Evolutionary conservation across 148 eudicot species (phyloP).

Genomic region (Vaccinium vitisidaea): DNA sequence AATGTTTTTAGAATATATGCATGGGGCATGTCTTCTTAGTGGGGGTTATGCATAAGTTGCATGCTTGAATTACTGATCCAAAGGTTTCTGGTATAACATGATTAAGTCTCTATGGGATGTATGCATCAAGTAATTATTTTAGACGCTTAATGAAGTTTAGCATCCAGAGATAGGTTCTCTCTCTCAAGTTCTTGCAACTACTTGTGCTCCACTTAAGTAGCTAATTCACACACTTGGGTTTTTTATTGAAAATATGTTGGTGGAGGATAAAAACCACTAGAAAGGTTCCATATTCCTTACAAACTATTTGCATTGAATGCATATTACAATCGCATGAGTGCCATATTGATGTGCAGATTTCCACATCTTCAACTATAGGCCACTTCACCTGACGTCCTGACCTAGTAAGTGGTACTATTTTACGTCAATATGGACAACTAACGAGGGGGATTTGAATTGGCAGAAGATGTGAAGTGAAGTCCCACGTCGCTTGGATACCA

Average conservation of each 20-base stretch:
- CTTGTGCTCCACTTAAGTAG: neutral
- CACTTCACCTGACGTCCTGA: neutral
- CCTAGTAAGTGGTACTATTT: neutral
- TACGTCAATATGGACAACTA: neutral
- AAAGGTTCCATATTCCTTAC: neutral
- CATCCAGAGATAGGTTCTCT: neutral
- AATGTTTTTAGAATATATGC: neutral
- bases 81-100: neutral
- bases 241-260: neutral
- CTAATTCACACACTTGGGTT: neutral
- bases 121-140: neutral
- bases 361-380: neutral
- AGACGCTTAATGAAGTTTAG: neutral
- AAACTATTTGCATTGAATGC: neutral
- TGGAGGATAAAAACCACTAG: neutral
- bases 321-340: neutral
- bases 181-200: neutral
- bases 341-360: neutral
- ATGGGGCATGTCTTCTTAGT: neutral
- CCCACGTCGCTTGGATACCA: too few species aligned
- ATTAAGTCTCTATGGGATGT: neutral
- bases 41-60: slow-evolving; percentile 4
- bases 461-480: neutral
- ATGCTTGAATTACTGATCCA: neutral
- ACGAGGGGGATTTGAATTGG: neutral